phyloP scores from a whole-genome alignment of 2,329 filamentous ascomycete genomes.

The Berkeleyomyces basicola region DNA sequence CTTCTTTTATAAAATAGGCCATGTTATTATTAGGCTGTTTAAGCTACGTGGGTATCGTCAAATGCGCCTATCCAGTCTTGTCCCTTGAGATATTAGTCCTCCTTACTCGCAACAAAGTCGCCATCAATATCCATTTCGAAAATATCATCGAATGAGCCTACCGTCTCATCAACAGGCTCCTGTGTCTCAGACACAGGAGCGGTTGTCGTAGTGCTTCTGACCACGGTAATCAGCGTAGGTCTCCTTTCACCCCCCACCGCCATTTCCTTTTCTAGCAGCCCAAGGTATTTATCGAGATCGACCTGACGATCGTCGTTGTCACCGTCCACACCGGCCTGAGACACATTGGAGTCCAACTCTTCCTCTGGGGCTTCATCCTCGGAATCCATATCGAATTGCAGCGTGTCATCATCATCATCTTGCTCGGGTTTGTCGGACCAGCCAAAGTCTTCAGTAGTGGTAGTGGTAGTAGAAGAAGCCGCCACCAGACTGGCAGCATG shows the following conservation, averaged over 20 bases:
- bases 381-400: too few relatives aligned
- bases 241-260: neutral
- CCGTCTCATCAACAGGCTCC: neutral
- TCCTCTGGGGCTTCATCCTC: too few relatives aligned
- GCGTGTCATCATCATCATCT: neutral
- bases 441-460: neutral
- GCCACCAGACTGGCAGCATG: neutral
- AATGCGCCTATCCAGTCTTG: too few relatives aligned
- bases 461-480: neutral
- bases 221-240: neutral
- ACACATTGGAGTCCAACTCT: neutral
- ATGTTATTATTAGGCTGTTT: too few relatives aligned
- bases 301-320: neutral
- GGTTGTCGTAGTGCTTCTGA: neutral
- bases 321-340: neutral
- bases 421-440: neutral
- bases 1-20: too few relatives aligned
- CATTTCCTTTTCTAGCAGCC: neutral
- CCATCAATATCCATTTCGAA: neutral
- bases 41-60: too few relatives aligned
- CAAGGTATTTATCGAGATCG: neutral
- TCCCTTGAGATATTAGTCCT: too few relatives aligned
- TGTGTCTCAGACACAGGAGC: neutral
- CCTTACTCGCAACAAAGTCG: too few relatives aligned
- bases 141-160: too few relatives aligned